Conservation (phyloP, 2,329 filamentous ascomycete species). For the Emmonsiellopsis sp. region DNA sequence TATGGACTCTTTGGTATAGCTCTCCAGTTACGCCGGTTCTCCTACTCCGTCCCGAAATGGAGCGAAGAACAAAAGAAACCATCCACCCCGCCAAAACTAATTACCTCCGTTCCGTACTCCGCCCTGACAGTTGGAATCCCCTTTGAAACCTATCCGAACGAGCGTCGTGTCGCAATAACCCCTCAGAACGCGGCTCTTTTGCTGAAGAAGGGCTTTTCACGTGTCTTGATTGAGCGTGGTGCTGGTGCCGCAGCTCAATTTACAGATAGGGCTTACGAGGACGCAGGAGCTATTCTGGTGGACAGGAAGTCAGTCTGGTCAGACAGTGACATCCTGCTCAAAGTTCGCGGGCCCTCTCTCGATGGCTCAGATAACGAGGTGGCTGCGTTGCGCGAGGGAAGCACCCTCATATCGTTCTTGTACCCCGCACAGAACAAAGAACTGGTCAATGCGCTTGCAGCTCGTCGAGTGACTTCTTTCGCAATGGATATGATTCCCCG, state of each 20-base stretch:
- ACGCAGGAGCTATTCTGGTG: constrained; percentile 69
- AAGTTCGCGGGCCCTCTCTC: constrained; percentile 65
- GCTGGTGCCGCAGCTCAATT: constrained; percentile 74
- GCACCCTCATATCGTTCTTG: constrained; percentile 73
- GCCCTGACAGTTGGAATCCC: constrained; percentile 70
- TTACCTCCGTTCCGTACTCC: constrained; percentile 49
- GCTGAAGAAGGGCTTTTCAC: constrained; percentile 74
- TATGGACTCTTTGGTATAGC: background rate
- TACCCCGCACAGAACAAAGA: constrained; percentile 73
- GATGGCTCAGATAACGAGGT: constrained; percentile 55
- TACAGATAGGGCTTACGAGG: constrained; percentile 64
- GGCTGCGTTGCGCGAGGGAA: constrained; percentile 56
- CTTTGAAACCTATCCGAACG: constrained; percentile 66
- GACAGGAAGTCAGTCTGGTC: constrained; percentile 63
- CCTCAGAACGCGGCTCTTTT: constrained; percentile 74
- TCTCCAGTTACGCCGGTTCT: constrained; percentile 9
- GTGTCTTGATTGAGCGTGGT: constrained; percentile 68
- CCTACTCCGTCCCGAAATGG: constrained; percentile 4
- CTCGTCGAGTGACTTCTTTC: constrained; percentile 64
- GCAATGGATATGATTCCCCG: constrained; percentile 91
- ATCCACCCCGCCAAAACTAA: constrained; percentile 5
- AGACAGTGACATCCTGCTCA: constrained; percentile 69
- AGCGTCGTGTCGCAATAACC: constrained; percentile 75
- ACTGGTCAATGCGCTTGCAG: constrained; percentile 63
- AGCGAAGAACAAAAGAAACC: constrained; percentile 5